Conservation (phyloP, 495 filamentous ascomycete species). For the Pseudoneurospora amorphoporcata region DNA sequence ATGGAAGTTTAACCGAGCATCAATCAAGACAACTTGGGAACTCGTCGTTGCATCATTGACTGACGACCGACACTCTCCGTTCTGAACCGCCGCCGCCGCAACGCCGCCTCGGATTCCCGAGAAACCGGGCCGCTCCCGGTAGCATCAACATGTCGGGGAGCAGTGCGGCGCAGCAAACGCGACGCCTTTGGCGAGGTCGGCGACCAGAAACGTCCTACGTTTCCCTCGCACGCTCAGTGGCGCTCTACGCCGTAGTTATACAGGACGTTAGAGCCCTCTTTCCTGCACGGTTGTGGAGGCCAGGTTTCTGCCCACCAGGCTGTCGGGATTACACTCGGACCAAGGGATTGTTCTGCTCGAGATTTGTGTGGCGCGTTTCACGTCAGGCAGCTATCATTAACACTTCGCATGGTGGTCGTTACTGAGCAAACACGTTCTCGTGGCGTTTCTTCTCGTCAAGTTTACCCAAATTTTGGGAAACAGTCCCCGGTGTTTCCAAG, state of each 20-base stretch:
- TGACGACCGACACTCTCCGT: not conserved
- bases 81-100: not conserved
- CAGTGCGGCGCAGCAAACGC: not conserved
- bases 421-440: not conserved
- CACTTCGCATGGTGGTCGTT: not conserved
- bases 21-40: not conserved
- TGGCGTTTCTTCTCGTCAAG: not conserved
- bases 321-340: not conserved
- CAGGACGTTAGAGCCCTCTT: not conserved
- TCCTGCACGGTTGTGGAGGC: not conserved
- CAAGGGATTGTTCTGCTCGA: not conserved
- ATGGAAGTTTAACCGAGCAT: not conserved
- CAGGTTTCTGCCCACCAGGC: not conserved
- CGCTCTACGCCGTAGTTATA: not conserved
- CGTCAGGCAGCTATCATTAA: not conserved
- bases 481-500: not conserved
- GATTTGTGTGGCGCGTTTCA: not conserved
- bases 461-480: not conserved
- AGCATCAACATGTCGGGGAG: not conserved
- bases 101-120: not conserved
- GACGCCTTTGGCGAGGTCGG: not conserved
- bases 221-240: not conserved
- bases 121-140: not conserved
- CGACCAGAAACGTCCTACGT: not conserved
- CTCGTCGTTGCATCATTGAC: not conserved